These are phyloP conservation scores for Epichloe brachyelytri DNA, from an alignment of 2,329 filamentous ascomycete genomes.

Conservation along the genomic window DNA sequence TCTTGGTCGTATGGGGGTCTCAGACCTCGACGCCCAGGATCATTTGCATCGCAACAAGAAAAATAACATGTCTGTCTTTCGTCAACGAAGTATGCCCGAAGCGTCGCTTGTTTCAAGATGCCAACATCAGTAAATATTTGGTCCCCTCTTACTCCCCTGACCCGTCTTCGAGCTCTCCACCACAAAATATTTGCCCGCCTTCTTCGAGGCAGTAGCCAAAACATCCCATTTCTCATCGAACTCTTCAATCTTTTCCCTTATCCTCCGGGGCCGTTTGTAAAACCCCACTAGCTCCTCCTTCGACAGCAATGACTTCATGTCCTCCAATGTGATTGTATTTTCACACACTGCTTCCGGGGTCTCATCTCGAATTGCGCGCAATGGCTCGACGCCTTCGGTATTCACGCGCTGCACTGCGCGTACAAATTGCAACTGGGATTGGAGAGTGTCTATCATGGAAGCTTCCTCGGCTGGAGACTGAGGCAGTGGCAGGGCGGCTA, in stretches of 20 bases:
- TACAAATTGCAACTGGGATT: slow-evolving; percentile 84
- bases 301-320: slow-evolving; percentile 41
- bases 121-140: not conserved
- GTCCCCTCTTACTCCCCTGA: slow-evolving; percentile 3
- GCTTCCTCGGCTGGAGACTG: slow-evolving; percentile 47
- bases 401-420: slow-evolving; percentile 69
- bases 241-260: slow-evolving; percentile 21
- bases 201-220: slow-evolving; percentile 51
- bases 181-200: slow-evolving; percentile 61
- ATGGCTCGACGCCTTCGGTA: slow-evolving; percentile 56
- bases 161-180: slow-evolving; percentile 47
- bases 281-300: slow-evolving; percentile 50
- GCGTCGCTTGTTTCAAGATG: not conserved
- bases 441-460: slow-evolving; percentile 60
- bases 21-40: too few relatives aligned
- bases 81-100: not conserved
- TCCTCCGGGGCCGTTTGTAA: slow-evolving; percentile 30
- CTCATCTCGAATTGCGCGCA: slow-evolving; percentile 74
- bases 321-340: slow-evolving; percentile 44
- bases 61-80: too few relatives aligned
- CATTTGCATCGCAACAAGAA: too few relatives aligned
- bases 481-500: slow-evolving; percentile 76
- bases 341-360: slow-evolving; percentile 48
- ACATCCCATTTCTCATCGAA: slow-evolving; percentile 57
- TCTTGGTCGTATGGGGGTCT: too few relatives aligned